Conservation (phyloP, 192 early-diverging fungal genomes). For the Endogone sp. region DNA sequence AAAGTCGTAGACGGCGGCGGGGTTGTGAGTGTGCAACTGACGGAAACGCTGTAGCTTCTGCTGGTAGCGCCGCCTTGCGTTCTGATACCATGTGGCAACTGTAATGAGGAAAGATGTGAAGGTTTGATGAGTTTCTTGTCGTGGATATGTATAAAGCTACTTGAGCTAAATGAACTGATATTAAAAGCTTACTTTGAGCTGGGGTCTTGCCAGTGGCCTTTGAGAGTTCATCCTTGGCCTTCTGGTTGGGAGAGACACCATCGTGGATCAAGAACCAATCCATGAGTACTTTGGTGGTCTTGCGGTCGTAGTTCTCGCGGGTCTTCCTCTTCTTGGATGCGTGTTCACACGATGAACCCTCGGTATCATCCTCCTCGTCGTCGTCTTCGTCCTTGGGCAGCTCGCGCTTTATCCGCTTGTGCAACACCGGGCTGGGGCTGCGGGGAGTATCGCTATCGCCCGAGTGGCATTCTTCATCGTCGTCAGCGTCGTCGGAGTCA, state of each 20-base stretch:
- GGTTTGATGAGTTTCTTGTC: background rate
- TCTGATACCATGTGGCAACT: constrained; percentile 25
- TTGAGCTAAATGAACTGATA: background rate
- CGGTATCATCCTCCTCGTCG: background rate
- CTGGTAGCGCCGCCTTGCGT: constrained; percentile 22
- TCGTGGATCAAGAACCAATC: constrained; percentile 21
- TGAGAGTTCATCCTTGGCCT: constrained; percentile 15
- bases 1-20: constrained; percentile 14
- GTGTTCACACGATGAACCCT: background rate
- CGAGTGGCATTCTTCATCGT: background rate
- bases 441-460: background rate
- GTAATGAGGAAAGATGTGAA: background rate
- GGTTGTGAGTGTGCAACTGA: background rate
- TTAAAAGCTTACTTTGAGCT: constrained; percentile 16
- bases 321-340: constrained; percentile 8
- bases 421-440: background rate
- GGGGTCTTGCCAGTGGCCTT: constrained; percentile 13
- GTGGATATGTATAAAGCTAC: too few relatives aligned
- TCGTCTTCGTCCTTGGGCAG: background rate
- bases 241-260: constrained; percentile 14
- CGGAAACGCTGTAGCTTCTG: constrained; percentile 13
- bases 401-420: background rate
- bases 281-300: constrained; percentile 19
- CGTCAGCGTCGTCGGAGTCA: background rate
- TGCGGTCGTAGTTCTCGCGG: constrained; percentile 19